Evolutionary conservation across 1,139 yeast species (phyloP).

Genomic region (Taphrina flavorubra): DNA sequence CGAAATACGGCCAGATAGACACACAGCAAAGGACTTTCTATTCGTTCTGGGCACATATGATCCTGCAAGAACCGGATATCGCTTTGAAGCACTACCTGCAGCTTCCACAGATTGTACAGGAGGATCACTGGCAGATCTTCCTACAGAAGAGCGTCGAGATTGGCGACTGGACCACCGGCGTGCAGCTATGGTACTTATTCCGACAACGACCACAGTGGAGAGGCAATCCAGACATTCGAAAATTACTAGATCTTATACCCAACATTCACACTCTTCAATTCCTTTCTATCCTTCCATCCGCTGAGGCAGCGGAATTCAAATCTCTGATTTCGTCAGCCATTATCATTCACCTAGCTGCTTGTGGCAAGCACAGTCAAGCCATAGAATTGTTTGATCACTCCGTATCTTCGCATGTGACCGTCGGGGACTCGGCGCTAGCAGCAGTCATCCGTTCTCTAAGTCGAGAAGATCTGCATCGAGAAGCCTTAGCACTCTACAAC

Average conservation of each 20-base stretch:
- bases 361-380: background rate
- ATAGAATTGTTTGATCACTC: slow-evolving; percentile 4
- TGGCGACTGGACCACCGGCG: slow-evolving; percentile 34
- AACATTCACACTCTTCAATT: slow-evolving; percentile 33
- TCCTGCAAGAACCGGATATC: slow-evolving; percentile 20
- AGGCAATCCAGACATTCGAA: background rate
- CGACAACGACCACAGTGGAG: background rate
- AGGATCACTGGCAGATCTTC: slow-evolving; percentile 10
- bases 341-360: slow-evolving; percentile 26
- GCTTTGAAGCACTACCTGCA: slow-evolving; percentile 14
- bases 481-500: slow-evolving; percentile 3
- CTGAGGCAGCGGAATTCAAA: background rate
- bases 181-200: slow-evolving; percentile 18
- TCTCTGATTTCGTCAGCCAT: slow-evolving; percentile 11
- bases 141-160: slow-evolving; percentile 15
- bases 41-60: slow-evolving; percentile 38
- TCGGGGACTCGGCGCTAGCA: background rate
- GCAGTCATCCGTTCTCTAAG: slow-evolving; percentile 1
- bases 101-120: background rate
- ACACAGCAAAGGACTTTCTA: slow-evolving; percentile 31
- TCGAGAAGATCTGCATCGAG: background rate
- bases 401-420: background rate
- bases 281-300: slow-evolving; percentile 14
- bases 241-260: slow-evolving; percentile 28
- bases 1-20: slow-evolving; percentile 28